Evolutionary conservation across 495 filamentous ascomycete genomes (phyloP), one percentile per base, ranked within the genome.

Genomic region (Tuber calosporum): DNA sequence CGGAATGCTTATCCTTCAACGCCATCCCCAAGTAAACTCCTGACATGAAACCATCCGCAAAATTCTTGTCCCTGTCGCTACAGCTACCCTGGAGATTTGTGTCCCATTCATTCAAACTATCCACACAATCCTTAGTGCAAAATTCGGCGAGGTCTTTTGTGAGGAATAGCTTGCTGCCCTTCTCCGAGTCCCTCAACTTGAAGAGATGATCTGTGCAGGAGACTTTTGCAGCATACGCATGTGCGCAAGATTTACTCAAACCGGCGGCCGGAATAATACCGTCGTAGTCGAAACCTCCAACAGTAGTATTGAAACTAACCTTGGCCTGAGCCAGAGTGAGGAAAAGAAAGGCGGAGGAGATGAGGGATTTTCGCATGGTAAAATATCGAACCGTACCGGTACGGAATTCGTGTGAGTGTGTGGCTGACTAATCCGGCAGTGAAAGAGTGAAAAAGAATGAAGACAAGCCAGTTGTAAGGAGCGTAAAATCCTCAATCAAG

Each of bases 61-160:
- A 43, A 17, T 62, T 22, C 41, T 69, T 71, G 72, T 79, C 68
- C 40, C 69, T 39, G 15, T 43, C 48, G 19, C 39, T 70, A 38
- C 74, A 79, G 39, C 40, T 39, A 26, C 76, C 43, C 36, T 76
- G 74, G 22, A 76, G 40, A 6, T 68, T 67, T 39, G 71, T 76
- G 30, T 74, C 70, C 71, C 74, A 76, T 30, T n/a, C n/a, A 19
- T 76, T 76, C 34, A 79, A 45, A 37, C 71, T 71, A 66, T 74
- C 38, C 26, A 74, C 69, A 66, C 77, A 79, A 15, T 62, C 68
- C 3, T 58, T 30, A n/a, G 74, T 69, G 66, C 75, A 77, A 30
- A 79, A 43, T 1, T 76, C 39, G 7, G 68, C 40, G 39, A 76
- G 71, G 26, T 67, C 58, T 26, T 48, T 37, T 9, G 41, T 11